Percentiles rank a stretch among this genome's conserved stretches.
Conservation (phyloP, 2,329 filamentous ascomycete species). For the Alternaria ethzedia region DNA sequence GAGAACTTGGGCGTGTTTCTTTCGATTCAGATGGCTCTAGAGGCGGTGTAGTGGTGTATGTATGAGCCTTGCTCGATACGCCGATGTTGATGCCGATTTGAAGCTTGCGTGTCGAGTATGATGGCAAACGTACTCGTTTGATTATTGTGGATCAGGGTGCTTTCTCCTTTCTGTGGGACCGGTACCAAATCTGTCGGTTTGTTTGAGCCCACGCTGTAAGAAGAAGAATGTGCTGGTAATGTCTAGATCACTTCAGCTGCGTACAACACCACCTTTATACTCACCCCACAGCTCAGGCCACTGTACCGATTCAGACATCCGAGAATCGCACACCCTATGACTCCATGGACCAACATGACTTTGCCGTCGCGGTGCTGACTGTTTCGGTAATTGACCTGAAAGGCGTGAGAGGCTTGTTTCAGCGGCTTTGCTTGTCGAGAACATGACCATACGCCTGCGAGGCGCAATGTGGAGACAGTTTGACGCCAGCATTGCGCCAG, state of each 20-base stretch:
- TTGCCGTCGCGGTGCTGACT: not conserved
- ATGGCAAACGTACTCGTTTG: not conserved
- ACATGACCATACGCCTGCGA: not conserved
- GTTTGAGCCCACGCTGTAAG: not conserved
- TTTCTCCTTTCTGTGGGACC: not conserved
- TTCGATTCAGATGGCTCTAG: not conserved
- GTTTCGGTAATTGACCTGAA: not conserved
- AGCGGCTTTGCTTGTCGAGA: not conserved
- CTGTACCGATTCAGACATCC: not conserved
- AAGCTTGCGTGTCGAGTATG: not conserved
- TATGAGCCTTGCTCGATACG: not conserved
- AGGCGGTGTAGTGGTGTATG: not conserved
- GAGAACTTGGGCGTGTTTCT: not conserved
- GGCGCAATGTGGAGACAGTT: conserved; percentile 1
- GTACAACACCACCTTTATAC: conserved; percentile 4
- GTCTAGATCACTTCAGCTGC: not conserved
- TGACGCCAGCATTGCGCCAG: not conserved
- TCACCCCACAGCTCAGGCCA: not conserved
- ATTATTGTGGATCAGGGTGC: not conserved
- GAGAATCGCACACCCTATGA: conserved; percentile 1
- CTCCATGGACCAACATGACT: not conserved
- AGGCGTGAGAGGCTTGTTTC: conserved; percentile 1
- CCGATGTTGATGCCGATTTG: not conserved
- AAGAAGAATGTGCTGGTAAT: not conserved
- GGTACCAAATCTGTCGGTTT: not conserved